Evolutionary conservation across 805 yeast species (phyloP).

Genomic region (Starmerella bombicola): DNA sequence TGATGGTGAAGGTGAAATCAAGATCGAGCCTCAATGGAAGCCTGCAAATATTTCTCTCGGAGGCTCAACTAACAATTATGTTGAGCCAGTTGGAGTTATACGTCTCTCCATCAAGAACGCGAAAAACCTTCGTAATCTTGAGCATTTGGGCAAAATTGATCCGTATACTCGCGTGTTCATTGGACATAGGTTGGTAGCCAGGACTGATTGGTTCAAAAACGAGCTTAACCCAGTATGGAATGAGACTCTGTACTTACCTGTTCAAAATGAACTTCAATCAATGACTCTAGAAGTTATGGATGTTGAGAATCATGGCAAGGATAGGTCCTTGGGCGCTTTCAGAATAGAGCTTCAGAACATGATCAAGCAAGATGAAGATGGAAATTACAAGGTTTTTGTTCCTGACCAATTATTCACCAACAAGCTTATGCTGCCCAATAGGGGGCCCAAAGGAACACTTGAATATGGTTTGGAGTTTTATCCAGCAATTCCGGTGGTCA

Average conservation of each 20-base stretch:
- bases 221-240: constrained; percentile 75
- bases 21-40: constrained; percentile 65
- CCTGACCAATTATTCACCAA: constrained; percentile 47
- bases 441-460: constrained; percentile 74
- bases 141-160: constrained; percentile 79
- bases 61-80: constrained; percentile 65
- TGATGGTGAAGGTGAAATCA: constrained; percentile 55
- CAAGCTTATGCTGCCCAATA: constrained; percentile 51
- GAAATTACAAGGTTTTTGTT: constrained; percentile 46
- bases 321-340: constrained; percentile 77
- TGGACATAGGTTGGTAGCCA: constrained; percentile 61
- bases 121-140: constrained; percentile 66
- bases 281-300: constrained; percentile 87
- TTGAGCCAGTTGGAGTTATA: constrained; percentile 89
- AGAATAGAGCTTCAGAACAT: constrained; percentile 55
- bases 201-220: constrained; percentile 58
- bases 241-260: constrained; percentile 67
- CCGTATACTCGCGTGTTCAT: constrained; percentile 76
- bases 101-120: constrained; percentile 61
- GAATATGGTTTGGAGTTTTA: constrained; percentile 67
- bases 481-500: constrained; percentile 69
- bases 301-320: constrained; percentile 63
- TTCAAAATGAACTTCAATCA: constrained; percentile 71
- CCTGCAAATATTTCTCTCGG: constrained; percentile 57
- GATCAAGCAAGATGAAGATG: constrained; percentile 50